Base-by-base conservation (phyloP, 768 basidiomycete genomes). In the Trametes sanguinea region DNA sequence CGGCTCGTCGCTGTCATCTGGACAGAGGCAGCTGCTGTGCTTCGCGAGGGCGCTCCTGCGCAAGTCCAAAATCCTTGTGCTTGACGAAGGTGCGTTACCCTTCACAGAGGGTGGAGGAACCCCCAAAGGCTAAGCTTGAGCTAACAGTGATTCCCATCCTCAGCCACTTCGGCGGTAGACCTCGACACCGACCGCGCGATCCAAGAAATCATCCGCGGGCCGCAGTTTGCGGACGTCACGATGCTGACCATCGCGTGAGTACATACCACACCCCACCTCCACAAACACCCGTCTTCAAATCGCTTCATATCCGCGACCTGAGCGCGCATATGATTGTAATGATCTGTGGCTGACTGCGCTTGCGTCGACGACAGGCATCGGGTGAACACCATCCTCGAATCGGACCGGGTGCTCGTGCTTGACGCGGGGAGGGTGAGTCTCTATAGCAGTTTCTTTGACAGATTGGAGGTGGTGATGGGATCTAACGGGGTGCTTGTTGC, bases 161-260 rank as follows among this genome's bases (percentile, higher is more conserved):
- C 62, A 90, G 91, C 93, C 2, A 95, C 93, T 5, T 92, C 88
- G 40, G 92, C 93, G 17, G 92, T 95, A 52, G 94, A 95, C 73
- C 77, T 95, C 37, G 92, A 95, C 70, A 95, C 94, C 8, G 94
- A 96, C 71, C 83, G 83, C 60, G 89, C 89, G 32, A 91, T 95
- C 64, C 94, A 97, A 77, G 86, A 87, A 10, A 94, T 94, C 64
- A 90, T 96, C 48, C 83, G 86, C 30, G 92, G 94, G 6, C 82
- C 87, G 4, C 83, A 88, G 33, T 96, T 95, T 70, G 75, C 80
- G 2, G 76, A 88, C 60, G 87, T 90, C 13, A 95, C 94, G 10
- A 93, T 94, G 59, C 74, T 96, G 54, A 94, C 92, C 13, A 93
- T 94, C 68, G 92, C 92, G 85, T 92, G 76, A 68, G 85, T 81